A percentile compares a stretch with the other conserved stretches of the same genome.
phyloP scores from a whole-genome alignment of 306 rosid species.

The Citrullus amarus region DNA sequence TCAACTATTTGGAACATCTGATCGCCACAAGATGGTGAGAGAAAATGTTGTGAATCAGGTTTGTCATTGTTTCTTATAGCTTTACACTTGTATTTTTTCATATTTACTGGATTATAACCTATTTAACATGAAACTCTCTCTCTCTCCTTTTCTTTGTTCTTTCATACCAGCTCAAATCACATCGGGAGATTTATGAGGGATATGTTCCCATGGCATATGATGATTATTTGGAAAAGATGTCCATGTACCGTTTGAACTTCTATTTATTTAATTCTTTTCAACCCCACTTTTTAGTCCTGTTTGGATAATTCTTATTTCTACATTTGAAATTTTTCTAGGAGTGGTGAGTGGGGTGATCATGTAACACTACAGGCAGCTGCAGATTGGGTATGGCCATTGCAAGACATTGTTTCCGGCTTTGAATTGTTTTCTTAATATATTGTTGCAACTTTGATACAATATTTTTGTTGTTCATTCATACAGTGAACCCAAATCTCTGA shows the following conservation, averaged over 20 bases:
- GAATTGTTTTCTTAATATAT: not conserved
- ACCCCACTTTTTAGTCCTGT: not conserved
- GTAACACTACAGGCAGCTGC: conserved; percentile 93
- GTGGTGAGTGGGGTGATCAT: conserved; percentile 95
- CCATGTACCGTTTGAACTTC: conserved; percentile 28
- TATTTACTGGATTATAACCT: not conserved
- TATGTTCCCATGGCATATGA: conserved; percentile 80
- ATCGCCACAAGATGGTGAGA: conserved; percentile 53
- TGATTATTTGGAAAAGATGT: conserved; percentile 71
- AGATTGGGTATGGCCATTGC: conserved; percentile 33
- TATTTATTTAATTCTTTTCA: not conserved
- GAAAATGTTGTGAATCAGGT: conserved; percentile 65
- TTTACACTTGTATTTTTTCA: not conserved
- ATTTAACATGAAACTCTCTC: conserved; percentile 19
- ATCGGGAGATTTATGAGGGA: conserved; percentile 65
- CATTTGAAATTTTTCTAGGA: conserved; percentile 26
- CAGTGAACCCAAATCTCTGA: not conserved
- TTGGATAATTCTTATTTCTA: not conserved
- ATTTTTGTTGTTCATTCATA: not conserved
- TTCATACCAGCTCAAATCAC: conserved; percentile 50
- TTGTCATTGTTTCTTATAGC: conserved; percentile 10
- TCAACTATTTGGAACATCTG: conserved; percentile 53
- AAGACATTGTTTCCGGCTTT: not conserved
- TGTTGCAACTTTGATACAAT: not conserved
- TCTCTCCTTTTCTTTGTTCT: conserved; percentile 1